Base-by-base conservation (phyloP, 2,329 filamentous ascomycete species). In the Akanthomyces muscarius region DNA sequence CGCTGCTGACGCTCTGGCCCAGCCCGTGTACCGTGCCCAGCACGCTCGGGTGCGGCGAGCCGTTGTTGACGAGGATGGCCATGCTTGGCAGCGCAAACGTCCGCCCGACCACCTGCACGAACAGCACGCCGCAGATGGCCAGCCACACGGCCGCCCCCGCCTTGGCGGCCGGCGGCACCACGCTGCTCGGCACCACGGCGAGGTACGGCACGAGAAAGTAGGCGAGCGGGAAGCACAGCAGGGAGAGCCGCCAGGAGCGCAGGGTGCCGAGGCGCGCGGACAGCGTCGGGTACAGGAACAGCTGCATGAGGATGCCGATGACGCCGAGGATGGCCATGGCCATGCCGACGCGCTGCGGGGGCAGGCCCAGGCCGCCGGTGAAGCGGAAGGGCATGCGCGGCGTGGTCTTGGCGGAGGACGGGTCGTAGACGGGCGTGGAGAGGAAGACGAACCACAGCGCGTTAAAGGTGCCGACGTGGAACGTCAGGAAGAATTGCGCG, bases 401-500 rank as follows among this genome's bases (percentile, higher is more conserved):
- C 5, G 56, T 10, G 1, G 65, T 36, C 33, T 36, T 65, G n/a
- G 75, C 74, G 0, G 73, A 66, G 13, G 68, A 47, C 0, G 80
- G 78, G 68, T 80, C 74, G 65, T 80, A 85, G 5, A 88, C 86
- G 0, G 89, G 87, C 0, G 89, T 89, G 1, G 90, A 91, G 52
- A 93, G 81, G 73, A 93, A 92, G 57, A 91, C 81, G 65, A 90
- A 90, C 78, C 88, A 91, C 51, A 93, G 83, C 2, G 88, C 84
- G 71, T 90, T 89, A 78, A 92, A 93, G 33, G 89, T 88, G 64
- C 87, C 89, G 69, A 91, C 81, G 74, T 92, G 90, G 66, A 91
- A 84, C 21, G 86, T 84, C 54, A 92, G 82, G 64, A 92, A 81
- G 68, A 88, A 88, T 66, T 90, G 87, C 10, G 83, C 82, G n/a